Conservation (phyloP, 176 grass and related monocot genomes). For the Raddia guianensis region DNA sequence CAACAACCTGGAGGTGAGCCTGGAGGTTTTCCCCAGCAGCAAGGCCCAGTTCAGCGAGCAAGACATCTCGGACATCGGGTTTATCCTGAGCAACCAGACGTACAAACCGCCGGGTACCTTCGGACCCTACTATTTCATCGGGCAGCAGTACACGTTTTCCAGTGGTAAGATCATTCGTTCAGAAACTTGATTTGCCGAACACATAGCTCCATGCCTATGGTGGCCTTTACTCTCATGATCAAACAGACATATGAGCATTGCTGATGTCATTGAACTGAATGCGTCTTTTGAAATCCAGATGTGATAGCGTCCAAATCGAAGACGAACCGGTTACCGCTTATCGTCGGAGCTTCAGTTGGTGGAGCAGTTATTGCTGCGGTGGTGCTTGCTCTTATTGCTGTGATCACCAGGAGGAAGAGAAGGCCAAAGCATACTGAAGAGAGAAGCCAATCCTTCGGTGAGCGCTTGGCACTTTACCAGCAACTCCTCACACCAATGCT, state of each 20-base stretch:
- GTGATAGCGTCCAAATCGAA: constrained; percentile 4
- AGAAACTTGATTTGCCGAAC: neutral
- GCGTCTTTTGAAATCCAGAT: too few species aligned
- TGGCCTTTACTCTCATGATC: too few species aligned
- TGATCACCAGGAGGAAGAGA: constrained; percentile 45
- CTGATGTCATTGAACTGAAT: too few species aligned
- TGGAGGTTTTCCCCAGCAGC: constrained; percentile 60
- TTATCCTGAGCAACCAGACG: constrained; percentile 74
- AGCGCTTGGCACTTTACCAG: constrained; percentile 16
- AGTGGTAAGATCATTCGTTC: constrained; percentile 50
- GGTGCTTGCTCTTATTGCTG: constrained; percentile 36
- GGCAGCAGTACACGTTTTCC: constrained; percentile 42
- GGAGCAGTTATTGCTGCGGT: constrained; percentile 43
- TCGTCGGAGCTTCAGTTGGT: constrained; percentile 53
- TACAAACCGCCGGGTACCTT: constrained; percentile 49
- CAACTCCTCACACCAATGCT: neutral
- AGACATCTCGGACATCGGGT: constrained; percentile 51
- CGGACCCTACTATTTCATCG: constrained; percentile 74
- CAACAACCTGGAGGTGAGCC: constrained; percentile 57
- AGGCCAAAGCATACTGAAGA: constrained; percentile 40
- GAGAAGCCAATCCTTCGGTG: constrained; percentile 62
- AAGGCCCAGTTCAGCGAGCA: constrained; percentile 46
- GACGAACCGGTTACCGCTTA: constrained; percentile 44
- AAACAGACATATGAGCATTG: too few species aligned
- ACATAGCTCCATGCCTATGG: too few species aligned